Evolutionary conservation across 495 filamentous ascomycete genomes (phyloP), one percentile per base, ranked within the genome.

Genomic region (Aspergillus diversus): DNA sequence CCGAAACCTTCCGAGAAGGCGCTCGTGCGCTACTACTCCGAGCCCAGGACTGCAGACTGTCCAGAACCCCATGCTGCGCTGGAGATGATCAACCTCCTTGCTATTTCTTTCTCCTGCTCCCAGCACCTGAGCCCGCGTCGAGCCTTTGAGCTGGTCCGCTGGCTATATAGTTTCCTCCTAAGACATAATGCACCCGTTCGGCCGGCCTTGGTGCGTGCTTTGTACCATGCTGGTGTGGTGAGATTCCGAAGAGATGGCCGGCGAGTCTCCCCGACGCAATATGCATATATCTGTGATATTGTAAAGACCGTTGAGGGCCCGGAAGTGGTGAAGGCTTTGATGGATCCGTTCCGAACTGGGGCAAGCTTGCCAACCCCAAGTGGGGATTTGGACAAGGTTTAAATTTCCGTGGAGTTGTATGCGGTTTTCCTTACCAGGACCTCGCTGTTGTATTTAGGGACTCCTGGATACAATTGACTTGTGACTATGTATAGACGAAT

Each of bases 171-270:
- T 11, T 78, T 73, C 59, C 68, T 81, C 9, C 56, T 71, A 11
- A 65, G 61, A 43, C 75, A 81, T 55, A 61, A 70, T 46, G 77
- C 71, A 7, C 80, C 79, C 33, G 69, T 81, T n/a, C 64, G 73
- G 46, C 74, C 77, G 3, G 61, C 63, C 15, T 55, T 83, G 32
- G 75, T 73, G 9, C 78, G 79, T 27, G 77, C 81, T 5, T 65
- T 82, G 73, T 80, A 79, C 57, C 78, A 81, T 70, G 78, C 79
- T 49, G 81, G 78, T 32, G 68, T 83, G 17, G 75, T 75, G 15
- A 68, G 81, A 9, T 77, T 68, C 58, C 74, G 76, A 39, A 66
- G 72, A 21, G 69, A 71, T 27, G 75, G 73, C 8, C 60, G 51
- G 3, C 63, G 63, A 12, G 65, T 82, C 4, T 59, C 73, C 5